Base-by-base conservation (phyloP, 2,329 filamentous ascomycete species). In the Fusarium robinianum region DNA sequence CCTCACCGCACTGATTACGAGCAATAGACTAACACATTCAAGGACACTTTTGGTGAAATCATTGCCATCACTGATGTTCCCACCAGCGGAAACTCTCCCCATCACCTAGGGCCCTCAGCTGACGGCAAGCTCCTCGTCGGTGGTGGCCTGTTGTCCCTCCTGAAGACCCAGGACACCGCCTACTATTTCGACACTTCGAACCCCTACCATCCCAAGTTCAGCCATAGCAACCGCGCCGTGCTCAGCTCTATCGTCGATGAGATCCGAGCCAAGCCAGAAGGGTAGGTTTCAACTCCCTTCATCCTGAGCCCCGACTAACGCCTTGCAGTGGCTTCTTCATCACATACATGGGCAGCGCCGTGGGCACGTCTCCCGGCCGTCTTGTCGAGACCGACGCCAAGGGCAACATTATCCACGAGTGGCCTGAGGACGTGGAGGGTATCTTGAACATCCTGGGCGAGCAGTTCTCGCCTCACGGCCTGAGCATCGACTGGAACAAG, bases 191-290 rank as follows among this genome's bases (percentile, higher is more conserved):
- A 85, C 50, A 74, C 74, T 11, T 72, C 70, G 17, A 70, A 83
- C 58, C 79, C 79, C 0, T 84, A 84, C 61, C 70, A 73, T 10
- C 80, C 81, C 17, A 73, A 70, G 54, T 84, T 82, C 63, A 66
- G 70, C 54, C 81, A 83, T 67, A 80, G 76, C 62, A 81, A 83
- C 66, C 72, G 80, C 8, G 80, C 69, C n/a, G 42, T 83, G 7
- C 72, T 84, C 22, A 71, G 74, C 6, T 83, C 80, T 25, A 82
- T 84, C 51, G 74, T 75, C 1, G 81, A 84, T 61, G 81, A 84
- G 67, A 79, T 84, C 56, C 76, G 79, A 11, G 79, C 80, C 32
- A 83, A 83, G 65, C 81, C 80, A 8, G 80, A 81, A 16, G 80
- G 78, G 51, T 69, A 61, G 8, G 62, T 41, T 19, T 18, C 8